A percentile compares a stretch with the other conserved stretches of the same genome.
These are phyloP conservation scores for Zarea fungicola DNA, from an alignment of 2,329 filamentous ascomycete genomes.

Conservation along the genomic window DNA sequence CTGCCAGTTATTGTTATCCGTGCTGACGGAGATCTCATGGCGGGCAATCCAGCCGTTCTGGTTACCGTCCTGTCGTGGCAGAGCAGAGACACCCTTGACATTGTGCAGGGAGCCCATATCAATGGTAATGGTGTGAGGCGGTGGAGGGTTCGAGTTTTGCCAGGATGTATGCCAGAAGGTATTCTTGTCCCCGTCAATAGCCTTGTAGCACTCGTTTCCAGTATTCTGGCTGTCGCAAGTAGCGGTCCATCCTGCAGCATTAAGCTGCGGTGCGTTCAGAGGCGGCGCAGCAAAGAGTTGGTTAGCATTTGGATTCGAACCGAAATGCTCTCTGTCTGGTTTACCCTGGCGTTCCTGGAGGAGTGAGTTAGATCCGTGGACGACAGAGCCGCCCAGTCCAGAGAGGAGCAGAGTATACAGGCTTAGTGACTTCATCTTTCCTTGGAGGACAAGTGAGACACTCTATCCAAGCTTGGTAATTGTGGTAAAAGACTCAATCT, in stretches of 20 bases:
- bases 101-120: slow-evolving; percentile 23
- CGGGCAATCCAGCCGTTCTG: slow-evolving; percentile 25
- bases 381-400: neutral
- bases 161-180: slow-evolving; percentile 26
- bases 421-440: neutral
- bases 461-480: neutral
- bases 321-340: slow-evolving; percentile 2
- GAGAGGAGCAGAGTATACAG: slow-evolving; percentile 1
- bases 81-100: slow-evolving; percentile 26
- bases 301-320: slow-evolving; percentile 9
- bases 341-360: neutral
- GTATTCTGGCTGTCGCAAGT: slow-evolving; percentile 24
- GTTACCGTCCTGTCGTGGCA: slow-evolving; percentile 24
- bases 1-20: slow-evolving; percentile 23
- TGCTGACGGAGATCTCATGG: slow-evolving; percentile 25
- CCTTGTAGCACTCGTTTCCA: slow-evolving; percentile 24
- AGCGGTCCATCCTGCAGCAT: slow-evolving; percentile 20
- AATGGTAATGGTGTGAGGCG: slow-evolving; percentile 27
- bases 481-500: neutral
- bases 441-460: neutral
- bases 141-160: neutral
- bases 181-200: slow-evolving; percentile 24
- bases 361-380: neutral
- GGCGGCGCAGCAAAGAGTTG: slow-evolving; percentile 9
- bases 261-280: neutral